These are phyloP conservation scores for Salix purpurea DNA, from an alignment of 345 rosid species.

Conservation along the genomic window DNA sequence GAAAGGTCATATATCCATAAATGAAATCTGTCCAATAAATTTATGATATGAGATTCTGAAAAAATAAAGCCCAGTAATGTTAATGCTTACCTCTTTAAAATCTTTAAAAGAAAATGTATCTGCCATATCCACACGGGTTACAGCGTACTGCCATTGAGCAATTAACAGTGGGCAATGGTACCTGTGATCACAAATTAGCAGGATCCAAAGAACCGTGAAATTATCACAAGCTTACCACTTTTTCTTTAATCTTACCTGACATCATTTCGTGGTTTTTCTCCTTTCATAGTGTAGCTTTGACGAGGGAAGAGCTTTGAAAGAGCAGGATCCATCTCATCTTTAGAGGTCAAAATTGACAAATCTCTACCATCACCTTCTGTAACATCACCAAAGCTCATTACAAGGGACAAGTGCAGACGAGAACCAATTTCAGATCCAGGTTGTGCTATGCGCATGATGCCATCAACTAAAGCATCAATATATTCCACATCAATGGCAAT, in stretches of 20 bases:
- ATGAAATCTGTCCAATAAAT: not conserved
- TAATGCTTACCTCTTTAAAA: constrained; percentile 52
- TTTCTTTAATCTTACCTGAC: constrained; percentile 51
- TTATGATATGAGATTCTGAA: not conserved
- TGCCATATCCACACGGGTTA: constrained; percentile 72
- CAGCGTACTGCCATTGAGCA: constrained; percentile 86
- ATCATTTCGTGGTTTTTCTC: constrained; percentile 56
- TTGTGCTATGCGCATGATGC: constrained; percentile 42
- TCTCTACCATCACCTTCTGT: constrained; percentile 32
- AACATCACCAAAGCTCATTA: constrained; percentile 63
- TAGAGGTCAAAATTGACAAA: constrained; percentile 38
- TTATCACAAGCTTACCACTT: not conserved
- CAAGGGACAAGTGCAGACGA: constrained; percentile 69
- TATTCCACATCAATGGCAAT: constrained; percentile 25
- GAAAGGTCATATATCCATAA: not conserved
- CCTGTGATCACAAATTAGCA: constrained; percentile 42
- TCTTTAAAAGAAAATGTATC: constrained; percentile 61
- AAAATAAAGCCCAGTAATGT: not conserved
- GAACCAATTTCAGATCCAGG: constrained; percentile 54
- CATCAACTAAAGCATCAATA: constrained; percentile 51
- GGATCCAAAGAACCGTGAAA: not conserved
- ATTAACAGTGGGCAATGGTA: constrained; percentile 74
- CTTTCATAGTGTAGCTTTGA: constrained; percentile 82
- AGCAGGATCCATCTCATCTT: constrained; percentile 28
- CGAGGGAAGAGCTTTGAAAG: constrained; percentile 52